Conservation (phyloP, 2,329 filamentous ascomycete species). For the Xylaria digitata region DNA sequence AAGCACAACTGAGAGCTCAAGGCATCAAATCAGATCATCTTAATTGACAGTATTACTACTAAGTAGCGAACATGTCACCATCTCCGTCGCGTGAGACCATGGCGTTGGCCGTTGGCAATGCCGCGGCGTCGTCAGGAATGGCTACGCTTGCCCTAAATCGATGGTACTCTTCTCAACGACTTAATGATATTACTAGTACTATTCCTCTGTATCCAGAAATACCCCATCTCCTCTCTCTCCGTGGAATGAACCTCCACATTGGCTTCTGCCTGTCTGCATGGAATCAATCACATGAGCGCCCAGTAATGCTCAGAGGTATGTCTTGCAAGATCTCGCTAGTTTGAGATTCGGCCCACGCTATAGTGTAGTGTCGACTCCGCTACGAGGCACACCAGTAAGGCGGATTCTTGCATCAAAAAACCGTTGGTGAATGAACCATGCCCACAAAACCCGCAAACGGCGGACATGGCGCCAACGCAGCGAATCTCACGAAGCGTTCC, state of each 20-base stretch:
- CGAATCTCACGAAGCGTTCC: constrained; percentile 29
- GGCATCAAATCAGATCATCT: constrained; percentile 17
- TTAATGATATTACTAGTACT: constrained; percentile 9
- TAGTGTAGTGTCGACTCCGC: constrained; percentile 13
- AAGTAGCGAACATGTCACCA: constrained; percentile 4
- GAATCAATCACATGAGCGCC: constrained; percentile 26
- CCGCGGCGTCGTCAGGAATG: constrained; percentile 12
- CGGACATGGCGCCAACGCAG: constrained; percentile 33
- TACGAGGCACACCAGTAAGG: constrained; percentile 31
- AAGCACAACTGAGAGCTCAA: constrained; percentile 5
- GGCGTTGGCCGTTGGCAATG: constrained; percentile 3
- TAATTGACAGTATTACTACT: not conserved
- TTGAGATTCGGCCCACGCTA: constrained; percentile 16
- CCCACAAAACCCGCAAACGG: constrained; percentile 18
- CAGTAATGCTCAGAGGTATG: constrained; percentile 9
- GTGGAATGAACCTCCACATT: constrained; percentile 14
- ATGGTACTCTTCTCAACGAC: not conserved
- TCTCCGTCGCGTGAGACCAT: constrained; percentile 7
- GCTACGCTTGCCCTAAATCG: constrained; percentile 1
- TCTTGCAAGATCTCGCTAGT: constrained; percentile 10
- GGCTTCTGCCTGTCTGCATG: not conserved
- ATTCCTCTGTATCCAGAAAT: constrained; percentile 24
- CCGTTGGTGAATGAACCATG: constrained; percentile 16
- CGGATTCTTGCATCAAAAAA: constrained; percentile 18
- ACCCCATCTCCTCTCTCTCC: constrained; percentile 12